Percentiles rank a stretch among this genome's conserved stretches.
These are phyloP conservation scores for Alternaria ethzedia DNA, from an alignment of 2,329 filamentous ascomycete genomes.

Conservation along the genomic window DNA sequence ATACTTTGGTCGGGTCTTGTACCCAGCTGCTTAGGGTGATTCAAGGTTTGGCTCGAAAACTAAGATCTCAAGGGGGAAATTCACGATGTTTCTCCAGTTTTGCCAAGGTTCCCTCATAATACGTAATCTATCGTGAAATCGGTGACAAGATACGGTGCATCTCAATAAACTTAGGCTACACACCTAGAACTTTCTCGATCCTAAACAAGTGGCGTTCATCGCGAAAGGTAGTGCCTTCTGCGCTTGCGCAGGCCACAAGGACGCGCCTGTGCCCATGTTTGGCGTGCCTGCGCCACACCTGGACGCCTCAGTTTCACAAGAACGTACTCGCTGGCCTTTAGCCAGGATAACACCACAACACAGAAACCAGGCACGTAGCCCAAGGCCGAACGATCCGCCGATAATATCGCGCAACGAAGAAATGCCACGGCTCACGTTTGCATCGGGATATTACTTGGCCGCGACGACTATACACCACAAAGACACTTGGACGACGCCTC, in stretches of 20 bases:
- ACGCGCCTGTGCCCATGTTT: slow-evolving; percentile 1
- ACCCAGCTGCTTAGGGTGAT: neutral
- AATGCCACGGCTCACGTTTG: neutral
- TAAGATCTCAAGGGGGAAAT: neutral
- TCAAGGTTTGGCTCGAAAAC: neutral
- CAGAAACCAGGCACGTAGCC: neutral
- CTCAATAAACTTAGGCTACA: neutral
- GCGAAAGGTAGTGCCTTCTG: neutral
- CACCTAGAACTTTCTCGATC: neutral
- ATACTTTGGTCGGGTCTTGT: neutral
- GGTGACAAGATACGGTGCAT: neutral
- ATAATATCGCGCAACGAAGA: neutral
- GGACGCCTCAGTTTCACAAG: slow-evolving; percentile 8
- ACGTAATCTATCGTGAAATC: neutral
- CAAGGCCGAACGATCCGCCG: neutral
- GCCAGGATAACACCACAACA: neutral
- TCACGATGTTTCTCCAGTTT: neutral
- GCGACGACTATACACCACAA: neutral
- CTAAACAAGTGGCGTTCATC: neutral
- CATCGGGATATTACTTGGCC: neutral
- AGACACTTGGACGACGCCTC: neutral
- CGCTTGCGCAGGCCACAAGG: neutral
- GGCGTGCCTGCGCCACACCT: slow-evolving; percentile 6
- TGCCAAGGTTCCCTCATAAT: neutral
- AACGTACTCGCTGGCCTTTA: neutral